Conservation (phyloP, 208 protist species). For the Leishmania tropica region DNA sequence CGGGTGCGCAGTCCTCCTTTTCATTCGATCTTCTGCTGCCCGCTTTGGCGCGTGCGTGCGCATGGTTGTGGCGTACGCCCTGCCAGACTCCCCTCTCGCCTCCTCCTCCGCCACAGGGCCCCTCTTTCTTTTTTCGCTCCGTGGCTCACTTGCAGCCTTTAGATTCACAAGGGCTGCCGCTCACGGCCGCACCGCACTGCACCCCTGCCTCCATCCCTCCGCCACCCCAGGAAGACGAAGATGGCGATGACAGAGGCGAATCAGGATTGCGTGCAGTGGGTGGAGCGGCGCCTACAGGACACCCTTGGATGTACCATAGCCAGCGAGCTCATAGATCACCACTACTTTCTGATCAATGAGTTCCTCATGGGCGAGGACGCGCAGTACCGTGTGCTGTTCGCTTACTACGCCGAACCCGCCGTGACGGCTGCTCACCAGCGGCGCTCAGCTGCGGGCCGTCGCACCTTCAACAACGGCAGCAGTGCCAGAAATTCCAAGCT, state of each 20-base stretch:
- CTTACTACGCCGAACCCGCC: constrained; percentile 57
- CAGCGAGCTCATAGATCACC: constrained; percentile 46
- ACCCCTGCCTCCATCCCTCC: neutral
- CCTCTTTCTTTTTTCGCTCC: neutral
- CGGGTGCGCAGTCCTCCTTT: neutral
- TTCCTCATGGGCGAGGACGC: constrained; percentile 88
- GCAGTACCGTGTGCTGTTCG: constrained; percentile 65
- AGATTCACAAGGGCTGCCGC: neutral
- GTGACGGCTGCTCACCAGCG: constrained; percentile 2
- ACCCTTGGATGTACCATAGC: constrained; percentile 52
- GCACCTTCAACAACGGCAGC: neutral
- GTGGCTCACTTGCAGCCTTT: neutral
- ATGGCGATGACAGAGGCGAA: constrained; percentile 65
- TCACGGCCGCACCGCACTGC: neutral
- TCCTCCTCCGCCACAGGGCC: neutral
- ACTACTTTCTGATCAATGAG: constrained; percentile 68
- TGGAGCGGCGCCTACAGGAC: constrained; percentile 63
- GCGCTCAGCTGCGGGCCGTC: neutral
- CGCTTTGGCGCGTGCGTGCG: neutral
- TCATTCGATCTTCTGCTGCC: neutral
- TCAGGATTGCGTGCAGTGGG: constrained; percentile 80
- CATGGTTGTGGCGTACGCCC: neutral
- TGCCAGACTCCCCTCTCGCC: neutral
- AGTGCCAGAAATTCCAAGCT: neutral
- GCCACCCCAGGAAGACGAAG: neutral